Base-by-base conservation (phyloP, 208 protist genomes). In the Wallacemonas sp. region DNA sequence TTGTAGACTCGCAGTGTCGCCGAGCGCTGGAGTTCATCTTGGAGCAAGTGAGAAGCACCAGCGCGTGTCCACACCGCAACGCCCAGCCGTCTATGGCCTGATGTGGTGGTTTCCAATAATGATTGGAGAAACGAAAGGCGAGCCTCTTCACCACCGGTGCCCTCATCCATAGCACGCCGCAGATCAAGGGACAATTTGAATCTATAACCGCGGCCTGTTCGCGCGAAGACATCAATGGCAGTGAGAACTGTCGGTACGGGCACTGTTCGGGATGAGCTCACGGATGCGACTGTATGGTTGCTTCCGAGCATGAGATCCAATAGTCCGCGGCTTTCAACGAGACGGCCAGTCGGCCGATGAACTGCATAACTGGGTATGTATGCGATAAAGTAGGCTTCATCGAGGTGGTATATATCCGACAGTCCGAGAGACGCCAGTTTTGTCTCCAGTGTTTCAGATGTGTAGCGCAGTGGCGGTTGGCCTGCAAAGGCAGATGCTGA, bases 381-480 rank as follows among this genome's bases (percentile, higher is more conserved):
- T 0, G 81, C 74, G 38, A 90, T 71, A 47, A 90, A 26, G 62
- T 90, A 75, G 8, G 56, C 14, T 2, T 67, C 75, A 54, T 90
- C 84, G 42, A 90, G 75, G 17, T 75, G 31, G 67, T 90, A 77
- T 5, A 75, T 51, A 33, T 90, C 84, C 24, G 30, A 42, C n/a
- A 58, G 8, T 11, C 30, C 30, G 30, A 42, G 5, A 12, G 24
- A 1, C 4, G 19, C 30, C 4, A 58, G 51, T n/a, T 5, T 39
- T 34, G 19, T 31, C 19, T 58, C 51, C n/a, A 58, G 21, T 3
- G 51, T 39, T n/a, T 58, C 28, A 24, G 51, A 17, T 3, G 41
- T 31, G 51, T 21, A 58, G 11, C 9, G 14, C 9, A 58, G 51
- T 27, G 51, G 51, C 14, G 51, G 51, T 2, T 31, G 51, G 4